Conservation (phyloP, 1,139 yeast species). For the Meyerozyma carpophila region DNA sequence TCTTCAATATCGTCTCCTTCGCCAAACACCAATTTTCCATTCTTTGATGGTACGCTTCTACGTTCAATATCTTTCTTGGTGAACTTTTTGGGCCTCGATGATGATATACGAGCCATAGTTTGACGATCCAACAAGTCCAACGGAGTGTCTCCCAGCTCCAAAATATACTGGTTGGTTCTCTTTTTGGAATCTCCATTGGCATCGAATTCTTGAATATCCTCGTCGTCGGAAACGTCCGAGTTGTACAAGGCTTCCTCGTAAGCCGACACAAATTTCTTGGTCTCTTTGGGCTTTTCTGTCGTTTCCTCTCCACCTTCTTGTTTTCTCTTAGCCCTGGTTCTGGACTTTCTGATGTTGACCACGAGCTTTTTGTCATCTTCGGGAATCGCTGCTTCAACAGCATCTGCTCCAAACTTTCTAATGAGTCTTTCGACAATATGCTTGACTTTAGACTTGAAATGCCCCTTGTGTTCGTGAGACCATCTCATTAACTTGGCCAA, state of each 20-base stretch:
- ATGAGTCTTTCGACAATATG: conserved; percentile 88
- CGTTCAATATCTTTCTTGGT: conserved; percentile 33
- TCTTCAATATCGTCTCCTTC: conserved; percentile 43
- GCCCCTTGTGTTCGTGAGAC: conserved; percentile 95
- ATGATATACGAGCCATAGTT: conserved; percentile 81
- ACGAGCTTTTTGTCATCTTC: conserved; percentile 79
- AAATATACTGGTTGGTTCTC: conserved; percentile 57
- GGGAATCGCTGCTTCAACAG: conserved; percentile 76
- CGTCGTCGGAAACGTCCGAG: conserved; percentile 50
- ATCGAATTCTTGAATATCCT: conserved; percentile 23
- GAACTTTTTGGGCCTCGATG: conserved; percentile 67
- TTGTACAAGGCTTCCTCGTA: conserved; percentile 75
- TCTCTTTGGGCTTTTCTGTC: conserved; percentile 20
- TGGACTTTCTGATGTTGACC: conserved; percentile 77
- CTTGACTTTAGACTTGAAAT: conserved; percentile 86
- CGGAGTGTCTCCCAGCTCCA: conserved; percentile 79
- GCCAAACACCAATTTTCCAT: conserved; percentile 50
- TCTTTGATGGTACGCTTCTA: conserved; percentile 16
- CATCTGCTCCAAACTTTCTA: conserved; percentile 83
- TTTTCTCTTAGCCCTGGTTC: conserved; percentile 79
- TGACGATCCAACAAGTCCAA: conserved; percentile 83
- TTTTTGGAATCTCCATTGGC: conserved; percentile 19
- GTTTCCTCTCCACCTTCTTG: conserved; percentile 35
- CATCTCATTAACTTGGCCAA: conserved; percentile 75
- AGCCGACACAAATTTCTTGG: conserved; percentile 65